Conservation (phyloP, 1,284 basidiomycete genomes). For the Sanguinoderma infundibulare region DNA sequence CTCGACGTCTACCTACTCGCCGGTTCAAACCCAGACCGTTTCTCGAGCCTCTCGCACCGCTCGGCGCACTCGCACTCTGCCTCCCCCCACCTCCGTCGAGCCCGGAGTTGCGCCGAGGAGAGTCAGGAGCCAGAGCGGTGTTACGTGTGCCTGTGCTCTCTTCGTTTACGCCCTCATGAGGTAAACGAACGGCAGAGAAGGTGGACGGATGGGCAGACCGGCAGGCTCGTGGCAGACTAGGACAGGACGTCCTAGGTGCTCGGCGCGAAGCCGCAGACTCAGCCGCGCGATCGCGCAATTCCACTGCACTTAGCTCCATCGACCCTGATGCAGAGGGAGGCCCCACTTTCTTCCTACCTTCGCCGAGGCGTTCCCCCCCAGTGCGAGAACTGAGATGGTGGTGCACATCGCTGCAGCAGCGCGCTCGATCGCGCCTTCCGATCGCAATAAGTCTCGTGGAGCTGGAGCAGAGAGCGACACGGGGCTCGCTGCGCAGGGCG, state of each 20-base stretch:
- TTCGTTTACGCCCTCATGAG: slow-evolving; percentile 9
- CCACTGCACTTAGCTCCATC: background rate
- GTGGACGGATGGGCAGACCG: background rate
- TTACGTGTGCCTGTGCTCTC: background rate
- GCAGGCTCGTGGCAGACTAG: slow-evolving; percentile 13
- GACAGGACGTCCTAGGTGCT: slow-evolving; percentile 3
- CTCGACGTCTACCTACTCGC: background rate
- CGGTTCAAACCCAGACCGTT: background rate
- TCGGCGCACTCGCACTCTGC: background rate
- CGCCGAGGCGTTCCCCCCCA: background rate
- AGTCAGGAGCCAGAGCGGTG: background rate
- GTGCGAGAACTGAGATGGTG: background rate
- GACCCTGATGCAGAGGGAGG: slow-evolving; percentile 7
- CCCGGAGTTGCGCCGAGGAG: background rate
- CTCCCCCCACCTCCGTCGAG: background rate
- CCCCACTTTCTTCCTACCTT: background rate
- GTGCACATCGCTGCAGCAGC: background rate
- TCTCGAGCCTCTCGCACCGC: background rate
- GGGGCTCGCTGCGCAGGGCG: background rate
- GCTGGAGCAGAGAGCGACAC: background rate
- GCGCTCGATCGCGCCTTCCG: background rate
- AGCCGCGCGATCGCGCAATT: slow-evolving; percentile 2
- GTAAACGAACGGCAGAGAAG: slow-evolving; percentile 3
- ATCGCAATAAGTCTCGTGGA: background rate
- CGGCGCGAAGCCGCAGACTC: slow-evolving; percentile 2